Base-by-base conservation (phyloP, 2,329 filamentous ascomycete species). In the Pseudogymnoascus sp. region DNA sequence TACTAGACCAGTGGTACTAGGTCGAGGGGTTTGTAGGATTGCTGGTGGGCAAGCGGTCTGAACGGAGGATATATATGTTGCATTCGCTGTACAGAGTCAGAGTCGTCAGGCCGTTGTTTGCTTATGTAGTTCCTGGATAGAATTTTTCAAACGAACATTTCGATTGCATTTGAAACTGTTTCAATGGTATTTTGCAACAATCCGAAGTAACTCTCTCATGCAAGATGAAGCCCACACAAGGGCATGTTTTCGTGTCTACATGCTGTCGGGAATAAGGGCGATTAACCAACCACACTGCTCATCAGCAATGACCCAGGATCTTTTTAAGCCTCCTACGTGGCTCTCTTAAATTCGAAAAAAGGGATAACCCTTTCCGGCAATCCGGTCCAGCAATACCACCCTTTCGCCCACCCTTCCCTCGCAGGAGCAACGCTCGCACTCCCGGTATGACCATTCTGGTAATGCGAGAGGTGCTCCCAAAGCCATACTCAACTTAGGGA, bases 1-100 rank as follows among this genome's bases (percentile, higher is more conserved):
- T 53, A 53, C 47, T 33, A 53, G 47, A 53, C 39, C n/a, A 53
- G 11, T 53, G 28, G 47, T 53, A 5, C 47, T 53, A 33, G 43
- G 30, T 30, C 12, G 47, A 33, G n/a, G 28, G 25, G 33, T 18
- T 18, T 4, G n/a, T 5, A 33, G 47, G 47, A 47, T 28, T 18
- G 28, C 8, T 28, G 15, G n/a, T 25, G 6, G 6, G 28, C 9
- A 53, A 33, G n/a, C 25, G n/a, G 47, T 53, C 9, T 18, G 15
- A 18, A 28, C 8, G n/a, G 28, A 33, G 47, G 47, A 33, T 53
- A 53, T 33, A 28, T 18, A 8, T 33, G 25, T 18, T 53, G 7
- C 9, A 18, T 22, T 50, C 5, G 4, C n/a, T 30, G 28, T 28
- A 28, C 41, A 47, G 22, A 28, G 41, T 20, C 14, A 53, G 28